Evolutionary conservation across 768 basidiomycete genomes (phyloP), one percentile per base, ranked within the genome.

Genomic region (Gymnopilus dilepis): DNA sequence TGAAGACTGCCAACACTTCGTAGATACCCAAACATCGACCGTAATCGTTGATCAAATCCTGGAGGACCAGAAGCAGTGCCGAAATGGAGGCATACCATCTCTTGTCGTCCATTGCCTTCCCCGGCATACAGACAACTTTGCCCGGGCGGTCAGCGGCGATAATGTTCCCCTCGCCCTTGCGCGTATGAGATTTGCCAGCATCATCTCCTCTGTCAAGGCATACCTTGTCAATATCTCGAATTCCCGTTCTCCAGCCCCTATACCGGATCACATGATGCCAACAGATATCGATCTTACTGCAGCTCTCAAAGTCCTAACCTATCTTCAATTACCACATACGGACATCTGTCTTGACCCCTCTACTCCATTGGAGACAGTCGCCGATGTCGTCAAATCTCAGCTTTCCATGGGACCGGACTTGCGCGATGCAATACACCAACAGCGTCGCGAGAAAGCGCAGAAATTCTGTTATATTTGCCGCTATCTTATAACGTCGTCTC

Each of bases 401-500:
- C 60, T 70, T 6, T 65, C 59, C 15, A 60, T 68, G 9, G 56
- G 56, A 21, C 34, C 68, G 21, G 64, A 59, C 47, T 45, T 69
- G 8, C 60, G 66, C 45, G 42, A 42, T 38, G 52, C 58, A 19
- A 47, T 47, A 21, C 41, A 33, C 26, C 42, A 57, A 11, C 28
- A 57, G 28, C 40, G 50, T 15, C 21, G 26, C n/a, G 40, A 22
- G 12, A 41, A 31, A 12, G 8, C 50, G 9, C 33, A 59, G 45
- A 41, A 22, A 38, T 13, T 21, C 19, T 73, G 70, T 56, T 72
- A 75, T 63, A 74, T 73, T n/a, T 72, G 70, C 56, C 66, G 64
- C 41, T 72, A 69, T 59, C 22, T 42, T 33, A 62, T 69, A 38
- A 65, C 54, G 15, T 55, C 60, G 47, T 31, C 65, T 1, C 70